phyloP scores from a whole-genome alignment of 768 basidiomycete species.

The Leccinum broughii region DNA sequence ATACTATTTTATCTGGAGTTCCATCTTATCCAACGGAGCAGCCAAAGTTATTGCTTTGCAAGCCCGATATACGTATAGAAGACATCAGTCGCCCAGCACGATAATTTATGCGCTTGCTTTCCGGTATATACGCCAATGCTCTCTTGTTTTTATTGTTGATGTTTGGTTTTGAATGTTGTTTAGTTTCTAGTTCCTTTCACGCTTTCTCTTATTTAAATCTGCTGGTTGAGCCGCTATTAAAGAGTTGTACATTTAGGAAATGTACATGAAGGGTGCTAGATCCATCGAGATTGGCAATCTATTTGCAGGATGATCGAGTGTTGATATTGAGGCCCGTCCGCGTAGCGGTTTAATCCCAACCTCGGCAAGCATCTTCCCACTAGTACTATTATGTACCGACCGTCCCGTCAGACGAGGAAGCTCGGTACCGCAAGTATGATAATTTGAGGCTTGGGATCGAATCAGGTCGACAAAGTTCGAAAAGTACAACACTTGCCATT shows the following conservation, averaged over 20 bases:
- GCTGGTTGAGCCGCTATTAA: slow-evolving; percentile 15
- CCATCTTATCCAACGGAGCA: slow-evolving; percentile 1
- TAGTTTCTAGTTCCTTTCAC: background rate
- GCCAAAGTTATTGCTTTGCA: slow-evolving; percentile 3
- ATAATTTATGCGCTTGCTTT: slow-evolving; percentile 15
- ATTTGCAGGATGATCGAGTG: background rate
- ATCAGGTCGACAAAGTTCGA: background rate
- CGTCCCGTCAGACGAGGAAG: background rate
- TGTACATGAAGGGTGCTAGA: background rate
- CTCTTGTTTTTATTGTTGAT: slow-evolving; percentile 15
- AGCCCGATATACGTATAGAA: slow-evolving; percentile 8
- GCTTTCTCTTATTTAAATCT: slow-evolving; percentile 7
- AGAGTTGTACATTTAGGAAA: slow-evolving; percentile 4
- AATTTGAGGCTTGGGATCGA: background rate
- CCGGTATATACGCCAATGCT: slow-evolving; percentile 15
- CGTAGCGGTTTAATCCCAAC: background rate
- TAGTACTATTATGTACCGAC: background rate
- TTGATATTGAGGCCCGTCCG: background rate
- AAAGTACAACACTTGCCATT: background rate
- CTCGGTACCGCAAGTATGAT: background rate
- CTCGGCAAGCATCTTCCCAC: background rate
- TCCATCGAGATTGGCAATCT: background rate
- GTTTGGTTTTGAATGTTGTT: slow-evolving; percentile 7
- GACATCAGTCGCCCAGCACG: slow-evolving; percentile 10
- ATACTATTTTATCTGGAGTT: background rate